phyloP scores from a whole-genome alignment of 371 early-diverging fungal genomes.

The Entomophthora muscae region DNA sequence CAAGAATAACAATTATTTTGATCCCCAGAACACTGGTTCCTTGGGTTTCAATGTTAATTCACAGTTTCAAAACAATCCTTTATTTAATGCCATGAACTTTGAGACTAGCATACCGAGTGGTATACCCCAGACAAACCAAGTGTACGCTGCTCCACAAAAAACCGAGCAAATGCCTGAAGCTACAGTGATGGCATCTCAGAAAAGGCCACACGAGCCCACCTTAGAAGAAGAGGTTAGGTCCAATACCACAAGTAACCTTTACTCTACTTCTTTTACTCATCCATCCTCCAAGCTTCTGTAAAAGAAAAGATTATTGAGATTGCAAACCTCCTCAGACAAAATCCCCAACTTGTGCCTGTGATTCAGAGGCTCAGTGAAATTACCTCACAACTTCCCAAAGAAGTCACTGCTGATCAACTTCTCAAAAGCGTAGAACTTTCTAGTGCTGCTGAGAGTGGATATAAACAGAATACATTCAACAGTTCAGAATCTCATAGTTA shows the following conservation, averaged over 20 bases:
- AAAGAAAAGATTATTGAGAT: background rate
- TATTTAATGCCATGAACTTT: background rate
- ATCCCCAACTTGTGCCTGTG: background rate
- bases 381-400: background rate
- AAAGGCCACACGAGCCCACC: no score
- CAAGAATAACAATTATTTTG: background rate
- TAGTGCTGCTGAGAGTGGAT: background rate
- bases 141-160: no score
- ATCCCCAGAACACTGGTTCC: background rate
- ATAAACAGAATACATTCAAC: no score
- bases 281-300: background rate
- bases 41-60: background rate
- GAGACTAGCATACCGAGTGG: no score
- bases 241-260: no score
- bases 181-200: no score
- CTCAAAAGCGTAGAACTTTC: background rate
- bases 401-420: background rate
- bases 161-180: no score
- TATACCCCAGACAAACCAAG: no score
- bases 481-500: no score
- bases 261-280: no score
- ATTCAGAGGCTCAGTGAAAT: background rate
- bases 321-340: background rate
- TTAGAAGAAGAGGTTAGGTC: no score
- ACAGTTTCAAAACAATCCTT: background rate